Evolutionary conservation across 1,284 basidiomycete genomes (phyloP), one percentile per base, ranked within the genome.

Genomic region (Stereum hirsutum): DNA sequence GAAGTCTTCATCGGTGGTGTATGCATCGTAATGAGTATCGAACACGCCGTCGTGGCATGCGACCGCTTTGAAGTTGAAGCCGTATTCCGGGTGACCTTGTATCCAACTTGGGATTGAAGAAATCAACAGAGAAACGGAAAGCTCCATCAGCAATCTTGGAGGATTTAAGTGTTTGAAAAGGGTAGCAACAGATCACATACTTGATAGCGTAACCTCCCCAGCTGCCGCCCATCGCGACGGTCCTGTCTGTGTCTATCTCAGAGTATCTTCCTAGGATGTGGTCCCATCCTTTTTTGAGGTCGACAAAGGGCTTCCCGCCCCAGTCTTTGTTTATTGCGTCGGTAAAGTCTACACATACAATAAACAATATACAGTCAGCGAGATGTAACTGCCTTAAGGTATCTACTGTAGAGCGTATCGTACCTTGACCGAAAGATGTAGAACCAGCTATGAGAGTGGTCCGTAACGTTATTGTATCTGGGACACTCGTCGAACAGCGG

Each of bases 31-130:
- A 14, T 64, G 72, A 1, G 81, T 69, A 52, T 88, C 81, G 51
- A 89, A 85, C 34, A 89, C 85, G 15, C 89, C 89, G 54, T 93
- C 88, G 55, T 94, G 89, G 55, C 81, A 86, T 14, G 93, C 78
- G 33, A 96, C 69, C 2, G 89, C 88, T 68, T 93, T 94, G 73
- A 96, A 95, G 20, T 75, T 75, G 57, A 89, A 87, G 4, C 72
- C 77, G 49, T 66, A 90, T 48, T 91, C 85, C 11, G 91, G 90
- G 61, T 95, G 89, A 0, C 91, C 89, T 61, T 93, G 87, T 47
- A 95, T 92, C 89, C 89, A 95, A 60, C 91, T 95, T 44, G 52
- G 5, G 5, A 19, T 24, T n/a, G n/a, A n/a, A n/a, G n/a, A n/a
- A n/a, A n/a, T n/a, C n/a, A n/a, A n/a, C n/a, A n/a, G n/a, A n/a